Evolutionary conservation across 2,329 filamentous ascomycete genomes (phyloP).

Genomic region (Neopestalotiopsis rosae): DNA sequence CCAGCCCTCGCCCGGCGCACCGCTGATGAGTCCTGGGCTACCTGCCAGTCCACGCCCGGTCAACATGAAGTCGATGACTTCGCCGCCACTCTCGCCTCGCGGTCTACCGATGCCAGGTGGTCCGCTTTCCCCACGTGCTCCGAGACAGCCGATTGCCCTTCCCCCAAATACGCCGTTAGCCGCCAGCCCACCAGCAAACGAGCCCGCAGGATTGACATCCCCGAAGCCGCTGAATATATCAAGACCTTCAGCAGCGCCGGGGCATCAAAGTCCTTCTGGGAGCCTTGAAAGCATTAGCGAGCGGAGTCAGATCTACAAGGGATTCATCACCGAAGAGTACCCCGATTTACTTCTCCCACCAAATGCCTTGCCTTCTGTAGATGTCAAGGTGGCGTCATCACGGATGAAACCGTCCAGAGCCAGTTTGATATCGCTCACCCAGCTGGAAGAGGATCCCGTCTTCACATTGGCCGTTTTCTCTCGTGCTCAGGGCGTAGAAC

Average conservation of each 20-base stretch:
- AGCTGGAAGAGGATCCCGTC: conserved; percentile 88
- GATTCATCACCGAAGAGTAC: conserved; percentile 83
- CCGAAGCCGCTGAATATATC: conserved; percentile 46
- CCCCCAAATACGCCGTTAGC: conserved; percentile 72
- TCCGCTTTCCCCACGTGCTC: conserved; percentile 74
- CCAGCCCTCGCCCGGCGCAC: conserved; percentile 41
- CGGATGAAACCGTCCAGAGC: conserved; percentile 91
- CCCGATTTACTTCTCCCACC: conserved; percentile 85
- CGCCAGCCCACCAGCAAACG: conserved; percentile 58
- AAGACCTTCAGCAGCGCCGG: conserved; percentile 38
- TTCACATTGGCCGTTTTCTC: conserved; percentile 89
- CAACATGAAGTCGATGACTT: conserved; percentile 57
- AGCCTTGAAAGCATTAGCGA: conserved; percentile 46
- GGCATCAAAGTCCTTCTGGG: conserved; percentile 34
- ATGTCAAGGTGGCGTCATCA: conserved; percentile 88
- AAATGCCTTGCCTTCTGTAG: conserved; percentile 84
- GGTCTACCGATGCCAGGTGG: conserved; percentile 51
- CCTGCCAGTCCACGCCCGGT: conserved; percentile 65
- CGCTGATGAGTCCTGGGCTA: conserved; percentile 63
- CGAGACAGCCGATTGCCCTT: conserved; percentile 74
- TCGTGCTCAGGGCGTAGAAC: conserved; percentile 74
- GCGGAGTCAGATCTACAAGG: conserved; percentile 69
- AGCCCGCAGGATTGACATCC: conserved; percentile 42
- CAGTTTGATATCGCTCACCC: conserved; percentile 80
- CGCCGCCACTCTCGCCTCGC: conserved; percentile 73